A percentile compares a stretch with the other conserved stretches of the same genome.
phyloP scores from a whole-genome alignment of 371 early-diverging fungal species.

The Mortierella sp. region DNA sequence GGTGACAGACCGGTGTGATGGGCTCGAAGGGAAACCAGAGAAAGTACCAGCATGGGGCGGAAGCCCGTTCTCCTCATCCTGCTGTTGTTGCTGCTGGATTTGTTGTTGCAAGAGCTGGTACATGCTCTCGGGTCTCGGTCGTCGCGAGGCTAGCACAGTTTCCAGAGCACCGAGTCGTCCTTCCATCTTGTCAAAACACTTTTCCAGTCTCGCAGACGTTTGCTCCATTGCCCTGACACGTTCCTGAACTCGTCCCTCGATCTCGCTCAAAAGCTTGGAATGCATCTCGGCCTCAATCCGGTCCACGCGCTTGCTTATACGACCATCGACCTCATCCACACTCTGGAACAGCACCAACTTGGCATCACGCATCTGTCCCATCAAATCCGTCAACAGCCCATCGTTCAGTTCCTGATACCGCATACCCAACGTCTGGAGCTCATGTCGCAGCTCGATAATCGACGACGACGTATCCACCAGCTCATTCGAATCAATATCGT shows the following conservation, averaged over 20 bases:
- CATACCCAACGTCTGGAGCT: constrained; percentile 37
- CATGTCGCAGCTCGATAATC: constrained; percentile 44
- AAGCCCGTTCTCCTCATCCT: constrained; percentile 29
- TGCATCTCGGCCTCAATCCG: constrained; percentile 58
- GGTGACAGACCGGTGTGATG: constrained; percentile 37
- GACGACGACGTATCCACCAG: constrained; percentile 36
- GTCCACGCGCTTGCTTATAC: constrained; percentile 53
- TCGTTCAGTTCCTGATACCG: constrained; percentile 56
- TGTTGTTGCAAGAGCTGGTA: constrained; percentile 53
- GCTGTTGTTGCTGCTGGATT: constrained; percentile 45
- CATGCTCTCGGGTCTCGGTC: constrained; percentile 56
- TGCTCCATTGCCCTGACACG: constrained; percentile 57
- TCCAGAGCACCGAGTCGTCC: constrained; percentile 51
- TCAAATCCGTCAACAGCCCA: constrained; percentile 47
- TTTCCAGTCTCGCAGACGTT: constrained; percentile 46
- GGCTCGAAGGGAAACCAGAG: constrained; percentile 36
- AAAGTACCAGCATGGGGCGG: constrained; percentile 35
- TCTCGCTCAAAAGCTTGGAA: constrained; percentile 48
- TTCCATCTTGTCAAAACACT: constrained; percentile 56
- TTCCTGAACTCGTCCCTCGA: constrained; percentile 53
- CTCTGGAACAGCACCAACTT: constrained; percentile 56
- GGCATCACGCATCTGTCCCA: constrained; percentile 57
- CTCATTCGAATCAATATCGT: constrained; percentile 17
- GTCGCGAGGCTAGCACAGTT: constrained; percentile 44
- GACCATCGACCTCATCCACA: constrained; percentile 56